Conservation (phyloP, 345 rosid genomes). For the Rhodomyrtus tomentosa region DNA sequence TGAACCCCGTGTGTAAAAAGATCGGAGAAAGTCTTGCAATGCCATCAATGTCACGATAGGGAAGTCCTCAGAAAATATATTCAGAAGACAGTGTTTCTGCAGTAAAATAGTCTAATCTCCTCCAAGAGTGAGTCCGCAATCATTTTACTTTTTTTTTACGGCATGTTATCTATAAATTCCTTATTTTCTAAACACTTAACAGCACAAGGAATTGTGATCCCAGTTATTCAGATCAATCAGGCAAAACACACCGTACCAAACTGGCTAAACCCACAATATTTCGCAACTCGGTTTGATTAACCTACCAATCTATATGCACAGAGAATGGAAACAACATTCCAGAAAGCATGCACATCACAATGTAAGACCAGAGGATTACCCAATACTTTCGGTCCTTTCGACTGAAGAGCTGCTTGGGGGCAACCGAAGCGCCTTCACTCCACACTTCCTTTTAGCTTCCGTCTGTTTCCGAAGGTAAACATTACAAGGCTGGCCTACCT, state of each 20-base stretch:
- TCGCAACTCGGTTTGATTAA: not conserved
- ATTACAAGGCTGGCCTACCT: not conserved
- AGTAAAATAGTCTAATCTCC: not conserved
- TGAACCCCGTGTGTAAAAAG: not conserved
- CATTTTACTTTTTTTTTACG: not conserved
- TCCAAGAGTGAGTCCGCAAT: not conserved
- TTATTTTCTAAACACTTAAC: not conserved
- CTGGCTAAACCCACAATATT: not conserved
- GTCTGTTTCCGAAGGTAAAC: not conserved
- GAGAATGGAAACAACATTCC: not conserved
- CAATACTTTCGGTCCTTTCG: not conserved
- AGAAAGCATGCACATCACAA: not conserved
- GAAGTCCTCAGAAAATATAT: not conserved
- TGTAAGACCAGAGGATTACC: not conserved
- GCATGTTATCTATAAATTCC: not conserved
- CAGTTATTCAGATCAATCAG: not conserved
- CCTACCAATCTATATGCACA: not conserved
- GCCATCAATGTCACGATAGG: not conserved
- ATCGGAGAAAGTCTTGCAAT: not conserved
- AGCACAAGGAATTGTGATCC: not conserved
- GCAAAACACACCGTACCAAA: not conserved
- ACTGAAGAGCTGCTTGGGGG: not conserved
- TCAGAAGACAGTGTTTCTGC: not conserved
- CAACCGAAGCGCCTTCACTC: not conserved
- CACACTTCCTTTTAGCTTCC: not conserved